Evolutionary conservation across 306 rosid genomes (phyloP).

Genomic region (Malus sieversii): DNA sequence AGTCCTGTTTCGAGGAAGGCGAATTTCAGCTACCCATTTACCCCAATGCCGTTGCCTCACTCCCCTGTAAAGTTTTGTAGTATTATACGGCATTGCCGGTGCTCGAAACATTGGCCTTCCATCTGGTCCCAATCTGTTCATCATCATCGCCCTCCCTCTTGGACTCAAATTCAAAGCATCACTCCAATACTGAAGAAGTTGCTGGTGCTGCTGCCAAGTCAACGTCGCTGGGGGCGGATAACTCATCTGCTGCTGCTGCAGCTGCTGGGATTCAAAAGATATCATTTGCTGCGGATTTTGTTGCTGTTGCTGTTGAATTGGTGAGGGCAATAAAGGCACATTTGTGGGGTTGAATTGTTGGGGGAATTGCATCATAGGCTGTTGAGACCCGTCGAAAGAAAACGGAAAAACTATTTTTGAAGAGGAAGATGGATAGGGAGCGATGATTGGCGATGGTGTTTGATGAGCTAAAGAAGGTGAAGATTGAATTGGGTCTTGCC

Average conservation of each 20-base stretch:
- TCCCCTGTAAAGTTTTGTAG: conserved; percentile 85
- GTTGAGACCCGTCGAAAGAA: conserved; percentile 41
- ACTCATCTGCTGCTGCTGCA: conserved; percentile 12
- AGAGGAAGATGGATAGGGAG: conserved; percentile 23
- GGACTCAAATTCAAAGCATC: conserved; percentile 68
- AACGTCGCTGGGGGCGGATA: conserved; percentile 24
- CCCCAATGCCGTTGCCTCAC: conserved; percentile 99
- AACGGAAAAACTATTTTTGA: conserved; percentile 65
- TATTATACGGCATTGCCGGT: conserved; percentile 45
- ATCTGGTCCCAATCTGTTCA: conserved; percentile 47
- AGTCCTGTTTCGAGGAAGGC: conserved; percentile 80
- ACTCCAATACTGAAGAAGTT: conserved; percentile 66
- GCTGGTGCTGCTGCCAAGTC: conserved; percentile 35
- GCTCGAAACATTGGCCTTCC: conserved; percentile 45
- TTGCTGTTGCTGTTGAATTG: conserved; percentile 18
- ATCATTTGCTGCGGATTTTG: conserved; percentile 42
- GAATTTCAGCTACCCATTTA: conserved; percentile 97
- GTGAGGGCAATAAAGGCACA: conserved; percentile 26
- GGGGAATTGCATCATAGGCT: conserved; percentile 30
- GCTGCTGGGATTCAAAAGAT: conserved; percentile 22
- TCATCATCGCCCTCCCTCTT: conserved; percentile 60
- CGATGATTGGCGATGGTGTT: conserved; percentile 5
- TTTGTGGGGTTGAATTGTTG: conserved; percentile 29
- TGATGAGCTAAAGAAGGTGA: conserved; percentile 13
- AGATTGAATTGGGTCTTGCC: conserved; percentile 21